Evolutionary conservation across 2,329 filamentous ascomycete species (phyloP).

Genomic region (Chrysoporthe cubensis): DNA sequence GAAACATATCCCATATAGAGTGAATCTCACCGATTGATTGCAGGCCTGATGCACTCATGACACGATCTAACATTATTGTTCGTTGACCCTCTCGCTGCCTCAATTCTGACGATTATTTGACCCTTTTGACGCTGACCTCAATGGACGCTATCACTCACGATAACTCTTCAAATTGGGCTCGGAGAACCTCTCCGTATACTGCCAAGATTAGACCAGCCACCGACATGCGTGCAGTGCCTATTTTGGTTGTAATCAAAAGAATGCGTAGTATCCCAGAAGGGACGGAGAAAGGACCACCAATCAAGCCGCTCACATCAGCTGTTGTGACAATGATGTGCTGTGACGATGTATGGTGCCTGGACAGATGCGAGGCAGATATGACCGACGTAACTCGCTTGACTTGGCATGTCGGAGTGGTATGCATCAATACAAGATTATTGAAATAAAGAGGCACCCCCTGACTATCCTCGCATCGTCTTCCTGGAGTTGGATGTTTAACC

Average conservation of each 20-base stretch:
- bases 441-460: too few relatives aligned
- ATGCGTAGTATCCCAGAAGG: neutral
- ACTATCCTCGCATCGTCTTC: too few relatives aligned
- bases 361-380: neutral
- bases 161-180: neutral
- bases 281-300: conserved; percentile 1
- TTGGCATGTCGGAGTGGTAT: neutral
- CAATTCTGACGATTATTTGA: too few relatives aligned
- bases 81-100: too few relatives aligned
- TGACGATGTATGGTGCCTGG: neutral
- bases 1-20: conserved; percentile 24
- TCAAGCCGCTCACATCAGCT: conserved; percentile 10
- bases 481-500: too few relatives aligned
- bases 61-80: neutral
- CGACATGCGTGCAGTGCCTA: neutral
- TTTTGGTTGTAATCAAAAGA: conserved; percentile 2
- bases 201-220: neutral
- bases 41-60: neutral
- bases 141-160: too few relatives aligned
- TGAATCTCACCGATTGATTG: neutral
- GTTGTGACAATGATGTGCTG: conserved; percentile 18
- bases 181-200: neutral
- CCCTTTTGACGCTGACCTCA: too few relatives aligned
- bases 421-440: neutral
- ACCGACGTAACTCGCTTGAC: too few relatives aligned